phyloP scores from a whole-genome alignment of 495 filamentous ascomycete species.

The Copromyces sp. region DNA sequence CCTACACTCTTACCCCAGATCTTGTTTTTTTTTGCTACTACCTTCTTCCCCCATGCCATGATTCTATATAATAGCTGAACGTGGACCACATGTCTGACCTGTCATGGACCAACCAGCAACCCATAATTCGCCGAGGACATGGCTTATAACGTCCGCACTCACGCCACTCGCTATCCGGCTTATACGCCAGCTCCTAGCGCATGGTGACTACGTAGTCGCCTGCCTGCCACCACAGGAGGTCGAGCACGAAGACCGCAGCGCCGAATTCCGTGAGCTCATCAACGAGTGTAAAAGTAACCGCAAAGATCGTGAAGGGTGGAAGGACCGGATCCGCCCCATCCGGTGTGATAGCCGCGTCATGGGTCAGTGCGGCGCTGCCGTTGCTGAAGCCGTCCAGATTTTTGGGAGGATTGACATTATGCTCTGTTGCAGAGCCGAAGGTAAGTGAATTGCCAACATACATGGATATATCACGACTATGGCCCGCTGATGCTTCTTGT shows the following conservation, averaged over 20 bases:
- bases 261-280: conserved; percentile 45
- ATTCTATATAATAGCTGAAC: background rate
- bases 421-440: conserved; percentile 78
- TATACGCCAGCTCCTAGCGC: conserved; percentile 63
- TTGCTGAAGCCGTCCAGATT: conserved; percentile 72
- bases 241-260: conserved; percentile 46
- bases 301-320: conserved; percentile 46
- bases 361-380: conserved; percentile 62
- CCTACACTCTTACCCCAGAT: background rate
- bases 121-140: conserved; percentile 57
- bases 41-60: background rate
- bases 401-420: conserved; percentile 87
- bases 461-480: background rate
- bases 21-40: background rate
- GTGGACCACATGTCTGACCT: conserved; percentile 6
- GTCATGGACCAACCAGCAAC: conserved; percentile 39
- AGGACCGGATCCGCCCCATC: conserved; percentile 46
- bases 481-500: background rate
- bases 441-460: conserved; percentile 31
- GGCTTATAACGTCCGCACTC: conserved; percentile 79
- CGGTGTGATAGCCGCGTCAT: conserved; percentile 47
- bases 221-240: conserved; percentile 63
- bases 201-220: conserved; percentile 78
- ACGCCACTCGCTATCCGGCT: conserved; percentile 67
- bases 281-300: conserved; percentile 48